Evolutionary conservation across 2,329 filamentous ascomycete genomes (phyloP).

Genomic region (Alternaria ventricosa): DNA sequence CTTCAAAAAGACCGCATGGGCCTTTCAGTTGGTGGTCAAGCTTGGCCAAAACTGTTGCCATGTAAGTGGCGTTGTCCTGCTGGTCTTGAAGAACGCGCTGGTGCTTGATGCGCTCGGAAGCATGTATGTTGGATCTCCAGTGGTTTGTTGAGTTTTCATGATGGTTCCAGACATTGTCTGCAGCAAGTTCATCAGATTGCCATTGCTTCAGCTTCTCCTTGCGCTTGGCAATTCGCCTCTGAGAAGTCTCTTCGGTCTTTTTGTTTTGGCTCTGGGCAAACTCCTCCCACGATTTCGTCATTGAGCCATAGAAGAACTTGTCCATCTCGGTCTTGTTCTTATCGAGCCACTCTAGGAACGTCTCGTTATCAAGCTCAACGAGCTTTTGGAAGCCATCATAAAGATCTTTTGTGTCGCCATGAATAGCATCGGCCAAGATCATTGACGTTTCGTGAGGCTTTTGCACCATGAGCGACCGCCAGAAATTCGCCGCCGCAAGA

Average conservation of each 20-base stretch:
- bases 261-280: constrained; percentile 85
- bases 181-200: constrained; percentile 71
- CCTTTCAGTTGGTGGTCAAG: constrained; percentile 80
- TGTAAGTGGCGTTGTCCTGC: constrained; percentile 84
- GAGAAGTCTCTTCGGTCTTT: constrained; percentile 77
- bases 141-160: constrained; percentile 87
- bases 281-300: constrained; percentile 85
- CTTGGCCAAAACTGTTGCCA: constrained; percentile 76
- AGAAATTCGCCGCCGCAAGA: constrained; percentile 78
- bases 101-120: constrained; percentile 89
- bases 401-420: constrained; percentile 73
- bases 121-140: constrained; percentile 96
- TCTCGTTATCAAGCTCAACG: constrained; percentile 85
- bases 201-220: constrained; percentile 83
- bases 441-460: constrained; percentile 82
- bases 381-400: constrained; percentile 81
- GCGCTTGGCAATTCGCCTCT: constrained; percentile 72
- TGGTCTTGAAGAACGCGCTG: constrained; percentile 90
- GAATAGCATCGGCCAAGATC: constrained; percentile 75
- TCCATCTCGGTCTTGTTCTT: constrained; percentile 80
- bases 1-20: constrained; percentile 80
- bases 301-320: constrained; percentile 77
- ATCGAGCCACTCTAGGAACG: constrained; percentile 88
- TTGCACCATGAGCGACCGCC: constrained; percentile 92
- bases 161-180: constrained; percentile 75